Evolutionary conservation across 2,329 filamentous ascomycete species (phyloP).

Genomic region (Exophiala sp.): DNA sequence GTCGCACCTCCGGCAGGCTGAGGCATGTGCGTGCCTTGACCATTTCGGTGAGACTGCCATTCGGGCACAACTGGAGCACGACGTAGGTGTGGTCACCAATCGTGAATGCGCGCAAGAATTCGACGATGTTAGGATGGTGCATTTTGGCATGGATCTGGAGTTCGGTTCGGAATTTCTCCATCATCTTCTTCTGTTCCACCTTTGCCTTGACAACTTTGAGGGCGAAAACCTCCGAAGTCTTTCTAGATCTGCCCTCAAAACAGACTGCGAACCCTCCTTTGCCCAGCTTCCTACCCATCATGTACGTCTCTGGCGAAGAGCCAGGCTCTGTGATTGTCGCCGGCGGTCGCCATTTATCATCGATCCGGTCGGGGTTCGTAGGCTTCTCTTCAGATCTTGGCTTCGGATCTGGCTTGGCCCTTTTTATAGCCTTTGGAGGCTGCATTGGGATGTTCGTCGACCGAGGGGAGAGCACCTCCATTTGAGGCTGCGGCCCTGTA

Average conservation of each 20-base stretch:
- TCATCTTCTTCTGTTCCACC: constrained; percentile 48
- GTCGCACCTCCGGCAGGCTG: constrained; percentile 87
- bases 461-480: constrained; percentile 46
- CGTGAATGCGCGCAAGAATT: constrained; percentile 89
- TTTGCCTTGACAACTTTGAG: constrained; percentile 48
- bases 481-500: constrained; percentile 23
- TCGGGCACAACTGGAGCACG: constrained; percentile 87
- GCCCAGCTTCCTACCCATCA: constrained; percentile 43
- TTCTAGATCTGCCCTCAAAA: constrained; percentile 43
- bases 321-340: constrained; percentile 42
- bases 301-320: constrained; percentile 41
- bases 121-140: constrained; percentile 89
- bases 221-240: constrained; percentile 43
- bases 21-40: constrained; percentile 85
- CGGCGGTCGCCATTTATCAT: constrained; percentile 43
- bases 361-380: constrained; percentile 30
- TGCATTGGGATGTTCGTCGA: constrained; percentile 44
- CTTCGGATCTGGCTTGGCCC: constrained; percentile 28
- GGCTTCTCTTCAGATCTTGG: constrained; percentile 37
- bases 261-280: constrained; percentile 49
- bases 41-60: constrained; percentile 96
- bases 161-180: constrained; percentile 65
- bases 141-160: constrained; percentile 98
- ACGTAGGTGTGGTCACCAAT: constrained; percentile 87
- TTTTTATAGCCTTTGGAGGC: constrained; percentile 35